Base-by-base conservation (phyloP, 2,329 filamentous ascomycete species). In the Tolypocladium tundrense region DNA sequence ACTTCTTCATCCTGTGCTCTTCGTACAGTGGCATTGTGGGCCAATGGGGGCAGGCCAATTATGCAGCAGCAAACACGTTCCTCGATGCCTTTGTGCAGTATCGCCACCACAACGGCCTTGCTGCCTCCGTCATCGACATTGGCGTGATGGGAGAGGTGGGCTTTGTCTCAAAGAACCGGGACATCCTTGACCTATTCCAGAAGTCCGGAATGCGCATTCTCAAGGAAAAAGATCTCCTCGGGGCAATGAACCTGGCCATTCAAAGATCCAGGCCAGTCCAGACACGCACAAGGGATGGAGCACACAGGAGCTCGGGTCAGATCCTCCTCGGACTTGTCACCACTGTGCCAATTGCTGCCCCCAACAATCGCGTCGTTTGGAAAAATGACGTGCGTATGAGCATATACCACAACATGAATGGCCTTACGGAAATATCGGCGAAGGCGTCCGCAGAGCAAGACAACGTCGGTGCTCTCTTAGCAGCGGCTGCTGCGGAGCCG, bases 51-150 rank as follows among this genome's bases (percentile, higher is more conserved):
- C 73, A 75, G 59, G 65, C 67, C 48, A 75, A 73, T 60, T 75
- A 76, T 60, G 62, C 67, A 4, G 70, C 72, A 0, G 74, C 69
- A 19, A 78, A 76, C 60, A 67, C 70, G 11, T 79, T 72, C 64
- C 63, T 76, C 40, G 72, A 77, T 41, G 64, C 70, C 5, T 70
- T 78, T 33, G 70, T 68, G 4, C 68, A 70, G 19, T 73, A 72
- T 55, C 70, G 76, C 13, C 60, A 66, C 5, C 57, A 57, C 0
- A 62, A 62, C 2, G 73, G 73, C 3, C 66, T 77, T 7, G 66
- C 74, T 0, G 73, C 70, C 3, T 67, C 70, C 0, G 62, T 66
- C 19, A 67, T 79, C 4, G 69, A 79, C 59, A 67, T 79, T 19
- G 61, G 65, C 5, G 62, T 45, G 10, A 65, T 78, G 10, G 67